phyloP scores from a whole-genome alignment of 306 rosid genomes.

The Pyrus betulifolia region DNA sequence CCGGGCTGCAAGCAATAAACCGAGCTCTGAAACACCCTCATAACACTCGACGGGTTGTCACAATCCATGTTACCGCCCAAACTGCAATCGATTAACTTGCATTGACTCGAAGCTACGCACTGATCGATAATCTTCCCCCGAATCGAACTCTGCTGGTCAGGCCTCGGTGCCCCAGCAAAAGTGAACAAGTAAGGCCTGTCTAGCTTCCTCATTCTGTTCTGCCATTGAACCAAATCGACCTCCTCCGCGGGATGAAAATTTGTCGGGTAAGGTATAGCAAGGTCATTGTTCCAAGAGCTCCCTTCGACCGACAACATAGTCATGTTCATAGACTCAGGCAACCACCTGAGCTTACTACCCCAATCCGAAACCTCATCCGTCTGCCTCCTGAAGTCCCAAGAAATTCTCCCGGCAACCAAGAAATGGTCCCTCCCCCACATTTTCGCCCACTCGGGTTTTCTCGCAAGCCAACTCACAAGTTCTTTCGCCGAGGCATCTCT shows the following conservation, averaged over 20 bases:
- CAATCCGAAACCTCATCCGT: constrained; percentile 45
- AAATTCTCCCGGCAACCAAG: constrained; percentile 69
- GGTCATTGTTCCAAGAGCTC: constrained; percentile 84
- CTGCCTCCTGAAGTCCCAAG: constrained; percentile 90
- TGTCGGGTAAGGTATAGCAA: constrained; percentile 81
- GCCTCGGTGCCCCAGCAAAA: constrained; percentile 79
- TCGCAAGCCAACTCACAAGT: constrained; percentile 39
- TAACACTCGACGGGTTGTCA: constrained; percentile 49
- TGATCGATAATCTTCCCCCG: constrained; percentile 62
- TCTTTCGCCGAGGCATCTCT: constrained; percentile 59
- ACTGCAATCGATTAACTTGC: constrained; percentile 63
- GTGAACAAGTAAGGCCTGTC: constrained; percentile 48
- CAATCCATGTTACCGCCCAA: constrained; percentile 39
- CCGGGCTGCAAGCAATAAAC: constrained; percentile 80
- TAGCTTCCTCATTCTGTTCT: constrained; percentile 31
- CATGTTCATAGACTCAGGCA: constrained; percentile 73
- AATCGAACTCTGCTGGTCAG: constrained; percentile 42
- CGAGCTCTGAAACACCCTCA: constrained; percentile 49
- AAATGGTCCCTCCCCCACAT: constrained; percentile 91
- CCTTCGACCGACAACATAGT: constrained; percentile 79
- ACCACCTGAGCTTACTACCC: constrained; percentile 76
- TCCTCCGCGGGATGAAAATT: constrained; percentile 53
- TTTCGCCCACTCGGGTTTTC: constrained; percentile 50
- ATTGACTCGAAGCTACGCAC: constrained; percentile 37
- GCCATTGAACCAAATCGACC: constrained; percentile 42